Evolutionary conservation across 768 basidiomycete genomes (phyloP), one percentile per base, ranked within the genome.

Genomic region (Boletus speciosus): DNA sequence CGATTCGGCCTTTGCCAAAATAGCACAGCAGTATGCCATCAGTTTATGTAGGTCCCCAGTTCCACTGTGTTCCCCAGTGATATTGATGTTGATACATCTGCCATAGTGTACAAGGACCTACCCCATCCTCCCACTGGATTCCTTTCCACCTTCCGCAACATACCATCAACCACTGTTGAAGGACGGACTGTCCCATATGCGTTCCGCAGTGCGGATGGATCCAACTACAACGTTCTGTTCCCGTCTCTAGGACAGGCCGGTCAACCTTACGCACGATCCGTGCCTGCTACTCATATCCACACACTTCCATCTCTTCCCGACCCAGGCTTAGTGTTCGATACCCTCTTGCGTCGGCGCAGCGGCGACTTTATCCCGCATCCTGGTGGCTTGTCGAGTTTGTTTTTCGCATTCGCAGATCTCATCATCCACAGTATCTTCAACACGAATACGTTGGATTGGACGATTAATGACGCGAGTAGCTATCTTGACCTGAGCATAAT

Each of bases 351-450:
- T 66, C 63, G 63, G 61, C 50, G 60, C 60, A 34, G 49, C 25
- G 38, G 53, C 25, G 64, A 75, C 49, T 84, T 81, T 57, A 61
- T 63, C 19, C 68, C 74, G 9, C 86, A 88, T 66, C 85, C 86
- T 5, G 82, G 79, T 4, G 89, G 89, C 19, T 78, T 91, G 42
- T 88, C 84, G 14, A 79, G 81, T 55, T 71, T 88, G 19, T 86
- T 90, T 71, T 92, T 90, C 60, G 85, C 88, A 0, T 89, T 92
- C 61, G 89, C 89, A 12, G 79, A 89, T 61, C 70, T 90, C 52
- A 74, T 91, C 54, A 89, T 88, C 60, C 89, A 92, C 68, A 77
- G 73, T 51, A 77, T 86, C 58, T 93, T 93, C 74, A 73, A 85
- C 58, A 83, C 82, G 10, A 69, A 78, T 55, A 71, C 63, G 34